Evolutionary conservation across 768 basidiomycete genomes (phyloP).

Genomic region (Antrodiella citrinella): DNA sequence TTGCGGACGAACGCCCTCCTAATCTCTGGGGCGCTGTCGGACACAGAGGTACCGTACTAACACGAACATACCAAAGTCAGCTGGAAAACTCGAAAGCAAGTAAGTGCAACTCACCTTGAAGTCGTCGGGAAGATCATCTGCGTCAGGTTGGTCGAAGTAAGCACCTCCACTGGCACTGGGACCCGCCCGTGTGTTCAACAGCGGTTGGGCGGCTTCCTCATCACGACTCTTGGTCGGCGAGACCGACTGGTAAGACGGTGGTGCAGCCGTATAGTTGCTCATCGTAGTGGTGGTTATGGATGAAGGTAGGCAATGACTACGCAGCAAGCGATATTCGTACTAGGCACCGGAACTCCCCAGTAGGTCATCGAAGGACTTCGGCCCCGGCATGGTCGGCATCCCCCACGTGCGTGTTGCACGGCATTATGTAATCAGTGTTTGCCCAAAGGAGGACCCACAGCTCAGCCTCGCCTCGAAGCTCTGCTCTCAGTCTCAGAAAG

Average conservation of each 20-base stretch:
- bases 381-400: no score
- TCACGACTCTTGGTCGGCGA: conserved; percentile 9
- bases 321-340: no score
- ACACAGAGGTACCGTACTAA: conserved; percentile 76
- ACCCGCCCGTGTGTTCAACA: conserved; percentile 35
- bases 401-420: no score
- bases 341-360: no score
- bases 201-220: conserved; percentile 33
- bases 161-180: conserved; percentile 38
- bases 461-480: no score
- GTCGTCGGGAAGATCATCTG: conserved; percentile 81
- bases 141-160: conserved; percentile 67
- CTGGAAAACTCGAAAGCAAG: conserved; percentile 8
- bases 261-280: conserved; percentile 19
- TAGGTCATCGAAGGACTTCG: no score
- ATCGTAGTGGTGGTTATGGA: conserved; percentile 11
- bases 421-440: no score
- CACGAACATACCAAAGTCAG: neutral
- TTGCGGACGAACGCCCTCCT: conserved; percentile 84
- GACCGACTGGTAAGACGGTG: conserved; percentile 17
- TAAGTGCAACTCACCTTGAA: conserved; percentile 60
- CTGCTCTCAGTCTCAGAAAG: no score
- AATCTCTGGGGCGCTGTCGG: conserved; percentile 71
- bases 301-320: no score
- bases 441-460: no score